These are phyloP conservation scores for Tremella fuciformis DNA, from an alignment of 768 basidiomycete genomes.

Conservation along the genomic window DNA sequence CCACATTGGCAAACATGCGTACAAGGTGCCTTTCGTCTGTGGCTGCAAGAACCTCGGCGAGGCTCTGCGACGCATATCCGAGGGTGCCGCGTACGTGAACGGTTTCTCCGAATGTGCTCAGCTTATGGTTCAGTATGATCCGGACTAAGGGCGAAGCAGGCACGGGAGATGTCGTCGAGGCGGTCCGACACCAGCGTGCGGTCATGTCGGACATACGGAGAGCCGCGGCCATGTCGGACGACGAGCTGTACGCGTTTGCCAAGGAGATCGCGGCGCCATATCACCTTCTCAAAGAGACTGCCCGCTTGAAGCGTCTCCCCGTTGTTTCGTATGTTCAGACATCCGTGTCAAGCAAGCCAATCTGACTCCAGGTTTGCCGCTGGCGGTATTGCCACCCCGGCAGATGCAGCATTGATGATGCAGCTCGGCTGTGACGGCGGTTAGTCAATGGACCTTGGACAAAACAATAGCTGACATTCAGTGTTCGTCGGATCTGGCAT, in stretches of 20 bases:
- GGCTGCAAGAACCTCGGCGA: slow-evolving; percentile 94
- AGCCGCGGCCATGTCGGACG: slow-evolving; percentile 84
- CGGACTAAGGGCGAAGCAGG: slow-evolving; percentile 77
- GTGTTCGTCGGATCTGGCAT: slow-evolving; percentile 98
- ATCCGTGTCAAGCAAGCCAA: background rate
- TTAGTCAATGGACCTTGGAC: slow-evolving; percentile 52
- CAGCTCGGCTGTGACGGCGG: slow-evolving; percentile 95
- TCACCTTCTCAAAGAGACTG: slow-evolving; percentile 92
- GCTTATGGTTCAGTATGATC: slow-evolving; percentile 61
- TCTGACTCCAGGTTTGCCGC: slow-evolving; percentile 67
- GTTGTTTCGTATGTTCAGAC: slow-evolving; percentile 60
- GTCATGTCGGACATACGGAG: slow-evolving; percentile 80
- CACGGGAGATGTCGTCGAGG: slow-evolving; percentile 58
- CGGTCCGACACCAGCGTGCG: slow-evolving; percentile 84
- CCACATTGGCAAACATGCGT: slow-evolving; percentile 94
- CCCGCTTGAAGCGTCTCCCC: slow-evolving; percentile 85
- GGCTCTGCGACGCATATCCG: slow-evolving; percentile 90
- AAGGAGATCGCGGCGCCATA: slow-evolving; percentile 75
- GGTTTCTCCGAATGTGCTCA: background rate
- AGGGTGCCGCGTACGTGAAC: slow-evolving; percentile 71
- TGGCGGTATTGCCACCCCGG: slow-evolving; percentile 87
- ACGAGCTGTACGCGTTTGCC: slow-evolving; percentile 88
- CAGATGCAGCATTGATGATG: slow-evolving; percentile 99
- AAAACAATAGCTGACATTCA: slow-evolving; percentile 48
- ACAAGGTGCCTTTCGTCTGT: slow-evolving; percentile 90